These are phyloP conservation scores for Catunica adiposa DNA, from an alignment of 2,329 filamentous ascomycete species.

Conservation along the genomic window DNA sequence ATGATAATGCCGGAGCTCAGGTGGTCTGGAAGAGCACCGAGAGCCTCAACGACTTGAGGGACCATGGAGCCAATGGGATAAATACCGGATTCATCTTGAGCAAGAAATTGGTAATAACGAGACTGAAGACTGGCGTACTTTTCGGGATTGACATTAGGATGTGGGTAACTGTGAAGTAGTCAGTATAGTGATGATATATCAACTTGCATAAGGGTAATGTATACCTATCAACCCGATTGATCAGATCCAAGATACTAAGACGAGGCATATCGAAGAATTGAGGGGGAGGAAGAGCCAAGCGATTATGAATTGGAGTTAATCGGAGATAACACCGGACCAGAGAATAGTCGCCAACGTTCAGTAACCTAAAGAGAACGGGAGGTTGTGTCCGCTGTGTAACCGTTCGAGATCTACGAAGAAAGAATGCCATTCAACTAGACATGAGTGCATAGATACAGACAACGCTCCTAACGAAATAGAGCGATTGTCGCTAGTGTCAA, in stretches of 20 bases:
- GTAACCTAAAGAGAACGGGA: too few species aligned
- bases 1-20: conserved; percentile 45
- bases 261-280: conserved; percentile 7
- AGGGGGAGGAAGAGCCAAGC: not conserved
- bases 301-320: not conserved
- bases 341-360: too few species aligned
- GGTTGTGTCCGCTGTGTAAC: too few species aligned
- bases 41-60: conserved; percentile 31
- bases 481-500: too few species aligned
- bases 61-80: conserved; percentile 47
- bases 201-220: conserved; percentile 18
- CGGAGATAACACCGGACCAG: too few species aligned
- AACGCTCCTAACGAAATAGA: too few species aligned
- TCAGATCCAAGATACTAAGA: conserved; percentile 31
- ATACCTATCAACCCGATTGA: conserved; percentile 39
- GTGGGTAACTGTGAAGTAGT: conserved; percentile 51
- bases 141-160: conserved; percentile 44
- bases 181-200: not conserved
- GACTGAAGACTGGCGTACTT: conserved; percentile 39
- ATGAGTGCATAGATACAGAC: too few species aligned
- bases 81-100: conserved; percentile 44
- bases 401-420: too few species aligned
- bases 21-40: conserved; percentile 30
- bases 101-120: conserved; percentile 49
- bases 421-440: too few species aligned